Evolutionary conservation across 2,329 filamentous ascomycete species (phyloP).

Genomic region (Harringtonia lauricola): DNA sequence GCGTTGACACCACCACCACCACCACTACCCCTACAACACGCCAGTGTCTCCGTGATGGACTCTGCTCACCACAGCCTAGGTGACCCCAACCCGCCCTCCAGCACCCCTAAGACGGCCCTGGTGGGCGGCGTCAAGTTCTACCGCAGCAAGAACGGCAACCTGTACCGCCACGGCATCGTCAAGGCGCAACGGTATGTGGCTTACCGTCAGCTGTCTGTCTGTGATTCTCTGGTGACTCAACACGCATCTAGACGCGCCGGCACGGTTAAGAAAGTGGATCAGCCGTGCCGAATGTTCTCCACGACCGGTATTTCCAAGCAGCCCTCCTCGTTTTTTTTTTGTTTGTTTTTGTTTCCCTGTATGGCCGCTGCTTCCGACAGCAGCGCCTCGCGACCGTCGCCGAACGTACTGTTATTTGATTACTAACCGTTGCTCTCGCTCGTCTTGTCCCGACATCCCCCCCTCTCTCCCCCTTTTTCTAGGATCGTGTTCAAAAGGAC

Average conservation of each 20-base stretch:
- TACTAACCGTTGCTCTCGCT: slow-evolving; percentile 24
- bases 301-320: slow-evolving; percentile 53
- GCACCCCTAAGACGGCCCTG: slow-evolving; percentile 62
- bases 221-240: slow-evolving; percentile 21
- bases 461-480: slow-evolving; percentile 13
- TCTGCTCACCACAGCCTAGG: slow-evolving; percentile 29
- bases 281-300: slow-evolving; percentile 63
- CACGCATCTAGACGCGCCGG: slow-evolving; percentile 34
- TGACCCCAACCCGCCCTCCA: slow-evolving; percentile 47
- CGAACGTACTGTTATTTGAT: background rate
- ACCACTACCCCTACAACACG: slow-evolving; percentile 3
- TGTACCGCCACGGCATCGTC: slow-evolving; percentile 66
- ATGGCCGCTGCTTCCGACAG: background rate
- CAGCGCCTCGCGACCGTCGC: too few species aligned
- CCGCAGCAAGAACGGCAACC: slow-evolving; percentile 78
- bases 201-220: slow-evolving; percentile 7
- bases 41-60: background rate
- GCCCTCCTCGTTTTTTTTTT: slow-evolving; percentile 13
- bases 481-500: slow-evolving; percentile 82
- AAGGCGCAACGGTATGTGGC: slow-evolving; percentile 62
- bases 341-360: background rate
- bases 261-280: slow-evolving; percentile 54
- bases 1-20: slow-evolving; percentile 20
- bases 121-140: slow-evolving; percentile 74
- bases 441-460: slow-evolving; percentile 10